phyloP scores from a whole-genome alignment of 352 stramenopile species.

The Pythium apleroticum region DNA sequence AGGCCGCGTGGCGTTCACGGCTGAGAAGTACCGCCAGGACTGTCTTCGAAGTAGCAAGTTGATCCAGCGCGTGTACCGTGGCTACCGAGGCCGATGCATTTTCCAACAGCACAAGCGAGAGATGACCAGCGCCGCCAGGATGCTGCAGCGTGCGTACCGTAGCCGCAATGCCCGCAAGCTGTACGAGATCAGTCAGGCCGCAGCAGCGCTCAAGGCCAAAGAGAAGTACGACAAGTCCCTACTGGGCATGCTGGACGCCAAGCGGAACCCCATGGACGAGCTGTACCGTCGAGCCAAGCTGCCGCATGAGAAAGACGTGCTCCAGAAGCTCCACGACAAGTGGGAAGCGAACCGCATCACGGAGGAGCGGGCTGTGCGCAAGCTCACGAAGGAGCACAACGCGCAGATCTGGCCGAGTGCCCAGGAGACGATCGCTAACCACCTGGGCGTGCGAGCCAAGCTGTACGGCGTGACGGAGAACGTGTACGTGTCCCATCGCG shows the following conservation, averaged over 20 bases:
- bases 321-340: constrained; percentile 44
- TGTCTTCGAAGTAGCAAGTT: constrained; percentile 30
- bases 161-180: constrained; percentile 43
- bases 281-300: constrained; percentile 58
- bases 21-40: constrained; percentile 30
- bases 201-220: constrained; percentile 51
- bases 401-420: constrained; percentile 29
- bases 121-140: constrained; percentile 35
- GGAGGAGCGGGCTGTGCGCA: constrained; percentile 50
- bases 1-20: constrained; percentile 33
- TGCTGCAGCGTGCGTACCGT: constrained; percentile 52
- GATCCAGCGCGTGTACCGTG: constrained; percentile 52
- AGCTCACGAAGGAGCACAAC: constrained; percentile 39
- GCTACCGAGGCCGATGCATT: constrained; percentile 30
- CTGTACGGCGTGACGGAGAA: constrained; percentile 72
- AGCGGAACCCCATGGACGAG: constrained; percentile 67
- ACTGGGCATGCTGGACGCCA: constrained; percentile 44
- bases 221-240: constrained; percentile 58
- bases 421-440: constrained; percentile 46
- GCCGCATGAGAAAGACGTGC: constrained; percentile 40
- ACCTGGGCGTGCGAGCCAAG: constrained; percentile 41
- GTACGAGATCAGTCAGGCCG: constrained; percentile 57
- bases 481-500: constrained; percentile 60
- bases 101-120: constrained; percentile 31
- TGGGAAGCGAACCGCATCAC: constrained; percentile 46